Evolutionary conservation across 192 early-diverging fungal species (phyloP).

Genomic region (Backusella parvicylindrica): DNA sequence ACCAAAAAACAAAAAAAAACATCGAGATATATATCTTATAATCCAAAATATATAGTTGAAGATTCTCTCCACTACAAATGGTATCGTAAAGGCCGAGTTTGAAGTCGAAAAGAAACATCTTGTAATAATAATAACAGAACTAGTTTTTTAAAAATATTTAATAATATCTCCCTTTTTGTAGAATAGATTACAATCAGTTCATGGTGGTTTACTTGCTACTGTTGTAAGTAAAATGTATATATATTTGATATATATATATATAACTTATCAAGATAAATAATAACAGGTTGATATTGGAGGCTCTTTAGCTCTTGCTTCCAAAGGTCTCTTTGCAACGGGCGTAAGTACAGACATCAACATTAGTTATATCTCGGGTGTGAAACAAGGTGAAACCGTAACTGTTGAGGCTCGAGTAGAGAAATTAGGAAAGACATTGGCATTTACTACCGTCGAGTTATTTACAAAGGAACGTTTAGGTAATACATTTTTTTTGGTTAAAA

Average conservation of each 20-base stretch:
- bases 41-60: conserved; percentile 26
- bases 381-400: conserved; percentile 37
- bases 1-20: background rate
- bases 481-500: background rate
- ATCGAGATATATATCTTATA: background rate
- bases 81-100: conserved; percentile 38
- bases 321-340: conserved; percentile 48
- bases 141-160: background rate
- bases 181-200: conserved; percentile 44
- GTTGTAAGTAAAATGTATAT: no score
- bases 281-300: conserved; percentile 44
- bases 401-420: conserved; percentile 49
- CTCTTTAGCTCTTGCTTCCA: conserved; percentile 50
- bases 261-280: background rate
- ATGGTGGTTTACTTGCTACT: conserved; percentile 51
- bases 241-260: no score
- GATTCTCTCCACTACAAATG: conserved; percentile 35
- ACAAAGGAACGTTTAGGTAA: conserved; percentile 35
- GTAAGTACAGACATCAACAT: conserved; percentile 57
- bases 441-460: conserved; percentile 41
- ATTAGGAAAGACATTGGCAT: conserved; percentile 52
- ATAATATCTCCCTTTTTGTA: conserved; percentile 1
- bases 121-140: conserved; percentile 26
- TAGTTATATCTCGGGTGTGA: conserved; percentile 47
- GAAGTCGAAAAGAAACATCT: conserved; percentile 45